Conservation (phyloP, 495 filamentous ascomycete genomes). For the Penicillium taxi region DNA sequence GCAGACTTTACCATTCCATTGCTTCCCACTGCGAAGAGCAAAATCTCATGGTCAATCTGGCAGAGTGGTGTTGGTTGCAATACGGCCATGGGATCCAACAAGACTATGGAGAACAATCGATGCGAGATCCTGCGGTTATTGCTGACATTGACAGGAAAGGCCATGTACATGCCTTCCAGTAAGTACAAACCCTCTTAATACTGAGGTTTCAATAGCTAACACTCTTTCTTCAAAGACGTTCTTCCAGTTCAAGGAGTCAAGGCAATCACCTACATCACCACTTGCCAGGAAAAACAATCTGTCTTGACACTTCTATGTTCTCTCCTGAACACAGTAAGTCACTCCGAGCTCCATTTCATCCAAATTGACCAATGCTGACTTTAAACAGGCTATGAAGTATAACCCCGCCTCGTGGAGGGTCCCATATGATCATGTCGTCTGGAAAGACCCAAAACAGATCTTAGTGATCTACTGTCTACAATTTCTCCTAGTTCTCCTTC, state of each 20-base stretch:
- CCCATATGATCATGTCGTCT: constrained; percentile 88
- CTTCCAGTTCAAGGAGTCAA: constrained; percentile 80
- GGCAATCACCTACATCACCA: constrained; percentile 83
- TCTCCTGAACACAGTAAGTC: constrained; percentile 83
- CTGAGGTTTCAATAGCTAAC: constrained; percentile 8
- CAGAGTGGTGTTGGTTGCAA: constrained; percentile 96
- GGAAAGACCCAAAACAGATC: constrained; percentile 86
- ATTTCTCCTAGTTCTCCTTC: constrained; percentile 73
- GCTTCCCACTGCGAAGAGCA: constrained; percentile 57
- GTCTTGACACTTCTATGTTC: constrained; percentile 88
- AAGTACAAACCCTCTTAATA: constrained; percentile 17
- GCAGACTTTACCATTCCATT: constrained; percentile 76
- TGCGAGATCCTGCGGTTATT: constrained; percentile 84
- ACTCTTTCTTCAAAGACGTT: constrained; percentile 41
- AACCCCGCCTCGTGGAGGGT: constrained; percentile 93
- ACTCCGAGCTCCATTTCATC: neutral
- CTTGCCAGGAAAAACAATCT: constrained; percentile 81
- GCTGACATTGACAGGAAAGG: constrained; percentile 77
- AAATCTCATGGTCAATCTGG: constrained; percentile 93
- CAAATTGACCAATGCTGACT: constrained; percentile 2
- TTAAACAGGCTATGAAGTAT: constrained; percentile 77
- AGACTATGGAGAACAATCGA: constrained; percentile 84
- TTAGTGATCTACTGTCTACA: constrained; percentile 89
- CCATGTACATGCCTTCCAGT: constrained; percentile 85
- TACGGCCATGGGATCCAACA: constrained; percentile 76